phyloP scores from a whole-genome alignment of 2,329 filamentous ascomycete genomes.

The Catunica adiposa region DNA sequence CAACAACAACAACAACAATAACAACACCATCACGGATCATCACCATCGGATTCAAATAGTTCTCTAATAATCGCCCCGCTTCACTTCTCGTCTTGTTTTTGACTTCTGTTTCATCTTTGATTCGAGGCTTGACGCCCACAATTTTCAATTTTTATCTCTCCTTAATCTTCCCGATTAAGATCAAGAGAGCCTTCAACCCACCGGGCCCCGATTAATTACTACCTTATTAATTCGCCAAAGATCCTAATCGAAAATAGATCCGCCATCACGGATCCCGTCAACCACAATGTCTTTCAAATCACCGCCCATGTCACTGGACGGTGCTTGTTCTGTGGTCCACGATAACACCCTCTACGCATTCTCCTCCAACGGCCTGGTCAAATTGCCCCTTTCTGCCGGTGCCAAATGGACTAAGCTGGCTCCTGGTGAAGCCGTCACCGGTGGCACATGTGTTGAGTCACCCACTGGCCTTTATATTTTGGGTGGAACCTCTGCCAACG shows the following conservation, averaged over 20 bases:
- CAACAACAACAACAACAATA: too few species aligned
- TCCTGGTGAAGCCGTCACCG: conserved; percentile 53
- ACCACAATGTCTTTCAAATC: conserved; percentile 12
- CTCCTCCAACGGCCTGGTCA: conserved; percentile 57
- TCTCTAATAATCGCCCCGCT: too few species aligned
- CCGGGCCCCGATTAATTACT: too few species aligned
- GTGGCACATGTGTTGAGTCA: conserved; percentile 57
- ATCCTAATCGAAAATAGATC: background rate
- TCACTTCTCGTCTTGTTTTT: background rate
- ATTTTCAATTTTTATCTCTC: background rate
- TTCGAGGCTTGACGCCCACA: background rate
- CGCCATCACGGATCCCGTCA: background rate
- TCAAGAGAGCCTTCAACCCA: too few species aligned
- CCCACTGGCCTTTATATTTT: conserved; percentile 61
- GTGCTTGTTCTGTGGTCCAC: conserved; percentile 67
- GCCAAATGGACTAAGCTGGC: conserved; percentile 53
- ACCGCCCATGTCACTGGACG: conserved; percentile 44
- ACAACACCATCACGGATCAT: too few species aligned
- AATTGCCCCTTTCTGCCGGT: conserved; percentile 49
- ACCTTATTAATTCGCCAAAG: background rate
- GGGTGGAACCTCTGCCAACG: conserved; percentile 44
- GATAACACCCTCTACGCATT: conserved; percentile 75
- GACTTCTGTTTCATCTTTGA: background rate
- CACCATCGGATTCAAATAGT: too few species aligned
- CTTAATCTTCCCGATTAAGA: background rate